phyloP scores from a whole-genome alignment of 306 rosid genomes.

The Prunus padus region DNA sequence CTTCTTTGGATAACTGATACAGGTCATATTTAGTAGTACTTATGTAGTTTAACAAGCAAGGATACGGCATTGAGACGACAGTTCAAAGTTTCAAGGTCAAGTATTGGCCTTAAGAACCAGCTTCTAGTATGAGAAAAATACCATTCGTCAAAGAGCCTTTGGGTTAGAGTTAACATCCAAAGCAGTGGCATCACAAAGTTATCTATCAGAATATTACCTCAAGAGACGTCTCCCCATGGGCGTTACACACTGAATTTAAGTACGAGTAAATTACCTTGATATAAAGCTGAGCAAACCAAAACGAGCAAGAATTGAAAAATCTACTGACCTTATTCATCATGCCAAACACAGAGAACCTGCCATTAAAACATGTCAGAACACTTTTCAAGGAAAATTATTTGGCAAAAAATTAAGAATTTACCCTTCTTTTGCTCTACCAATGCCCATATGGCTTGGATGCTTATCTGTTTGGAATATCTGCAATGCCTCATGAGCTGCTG shows the following conservation, averaged over 20 bases:
- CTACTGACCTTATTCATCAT: constrained; percentile 91
- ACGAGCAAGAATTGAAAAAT: constrained; percentile 19
- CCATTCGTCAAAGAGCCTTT: background rate
- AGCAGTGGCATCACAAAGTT: constrained; percentile 1
- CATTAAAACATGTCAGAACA: constrained; percentile 27
- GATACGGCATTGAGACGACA: constrained; percentile 86
- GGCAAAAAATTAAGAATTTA: constrained; percentile 34
- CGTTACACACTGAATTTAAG: constrained; percentile 70
- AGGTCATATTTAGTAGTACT: background rate
- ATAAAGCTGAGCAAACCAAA: constrained; percentile 15
- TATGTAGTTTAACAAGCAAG: constrained; percentile 33
- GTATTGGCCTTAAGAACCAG: constrained; percentile 96
- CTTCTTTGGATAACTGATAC: constrained; percentile 10
- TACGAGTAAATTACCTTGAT: constrained; percentile 25
- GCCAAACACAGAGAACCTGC: constrained; percentile 96
- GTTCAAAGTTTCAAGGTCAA: constrained; percentile 80
- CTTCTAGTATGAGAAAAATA: constrained; percentile 42
- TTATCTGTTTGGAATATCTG: constrained; percentile 96
- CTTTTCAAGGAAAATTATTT: constrained; percentile 14
- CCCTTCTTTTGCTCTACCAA: constrained; percentile 99
- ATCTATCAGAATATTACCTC: constrained; percentile 50
- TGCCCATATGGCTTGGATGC: constrained; percentile 99
- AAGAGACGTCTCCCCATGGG: constrained; percentile 89
- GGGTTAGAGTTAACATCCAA: constrained; percentile 3
- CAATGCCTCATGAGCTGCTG: constrained; percentile 88